Conservation (phyloP, 2,329 filamentous ascomycete species). For the Aureobasidium sp. region DNA sequence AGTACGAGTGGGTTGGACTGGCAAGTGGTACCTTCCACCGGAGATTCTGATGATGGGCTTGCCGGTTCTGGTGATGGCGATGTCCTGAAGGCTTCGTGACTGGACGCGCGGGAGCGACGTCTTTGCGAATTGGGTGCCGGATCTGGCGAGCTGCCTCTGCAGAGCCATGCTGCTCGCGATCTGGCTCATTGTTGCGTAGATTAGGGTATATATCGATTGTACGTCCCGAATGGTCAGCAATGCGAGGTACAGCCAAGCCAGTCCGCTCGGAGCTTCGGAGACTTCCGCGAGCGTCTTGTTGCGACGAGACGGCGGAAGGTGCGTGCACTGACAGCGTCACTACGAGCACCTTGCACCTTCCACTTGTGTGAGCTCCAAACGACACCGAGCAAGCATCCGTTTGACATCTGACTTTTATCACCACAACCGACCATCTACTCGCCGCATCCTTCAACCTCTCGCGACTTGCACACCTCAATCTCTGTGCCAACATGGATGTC, state of each 20-base stretch:
- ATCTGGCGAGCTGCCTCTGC: slow-evolving; percentile 27
- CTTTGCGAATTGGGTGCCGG: slow-evolving; percentile 21
- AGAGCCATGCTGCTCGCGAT: slow-evolving; percentile 23
- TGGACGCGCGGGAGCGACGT: slow-evolving; percentile 24
- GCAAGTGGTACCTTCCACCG: slow-evolving; percentile 64
- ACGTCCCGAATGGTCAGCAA: slow-evolving; percentile 9
- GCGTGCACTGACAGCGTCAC: background rate
- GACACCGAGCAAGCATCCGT: background rate
- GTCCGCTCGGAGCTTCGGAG: background rate
- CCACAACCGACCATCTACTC: background rate
- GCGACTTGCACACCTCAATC: background rate
- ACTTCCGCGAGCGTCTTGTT: background rate
- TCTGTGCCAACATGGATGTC: slow-evolving; percentile 56
- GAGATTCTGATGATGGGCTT: slow-evolving; percentile 86
- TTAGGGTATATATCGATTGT: slow-evolving; percentile 5
- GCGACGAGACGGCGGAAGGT: background rate
- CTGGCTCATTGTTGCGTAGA: slow-evolving; percentile 10
- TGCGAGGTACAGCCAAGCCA: slow-evolving; percentile 10
- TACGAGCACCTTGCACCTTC: slow-evolving; percentile 1
- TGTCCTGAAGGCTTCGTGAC: slow-evolving; percentile 59
- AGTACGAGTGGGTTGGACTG: background rate
- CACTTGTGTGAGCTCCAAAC: slow-evolving; percentile 1
- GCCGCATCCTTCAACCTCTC: background rate
- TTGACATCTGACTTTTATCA: background rate
- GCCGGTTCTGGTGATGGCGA: slow-evolving; percentile 89